Evolutionary conservation across 2,329 filamentous ascomycete genomes (phyloP), one percentile per base, ranked within the genome.

Genomic region (Neopestalotiopsis clavispora): DNA sequence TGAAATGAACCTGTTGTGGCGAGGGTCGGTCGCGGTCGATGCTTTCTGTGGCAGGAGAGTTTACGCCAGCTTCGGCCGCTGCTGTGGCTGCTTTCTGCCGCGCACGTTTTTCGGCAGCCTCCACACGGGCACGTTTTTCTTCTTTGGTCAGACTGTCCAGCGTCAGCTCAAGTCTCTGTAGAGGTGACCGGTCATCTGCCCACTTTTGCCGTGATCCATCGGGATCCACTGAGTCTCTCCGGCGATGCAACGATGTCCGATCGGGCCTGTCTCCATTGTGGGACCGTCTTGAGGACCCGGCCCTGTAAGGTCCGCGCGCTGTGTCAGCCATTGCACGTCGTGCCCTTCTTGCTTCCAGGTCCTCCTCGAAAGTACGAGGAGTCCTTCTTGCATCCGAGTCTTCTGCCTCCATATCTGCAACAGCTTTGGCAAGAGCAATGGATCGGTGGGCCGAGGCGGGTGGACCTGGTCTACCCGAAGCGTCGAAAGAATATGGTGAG

Each of bases 111-210:
- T 98, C 95, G 5, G 94, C 94, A 75, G 95, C 92, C 77, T 94
- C 89, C 4, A 95, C 90, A 61, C 94, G 88, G 9, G 94, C 94
- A 72, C 95, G 89, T 80, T 97, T 97, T 81, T 98, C 95, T 81
- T 98, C 95, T 80, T 98, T 98, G 79, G 93, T 97, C 80, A 98
- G 95, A 81, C 93, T 94, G 80, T 92, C 92, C 76, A 98, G 87
- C 75, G 94, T 96, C 76, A 93, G 89, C 84, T 99, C 95, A 73
- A 99, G 88, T 83, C 92, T 96, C 80, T 99, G 95, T 66, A 99
- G 86, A 66, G 97, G 96, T 71, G 95, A 98, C 75, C 93, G 90
- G 78, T 97, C 92, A 68, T 91, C 87, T 76, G 95, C 93, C 81
- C 93, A 90, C 83, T 86, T 84, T 84, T 84, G 87, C 68, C 84